Evolutionary conservation across 2,329 filamentous ascomycete genomes (phyloP), one percentile per base, ranked within the genome.

Genomic region (Aspergillus pseudoviridinutans): DNA sequence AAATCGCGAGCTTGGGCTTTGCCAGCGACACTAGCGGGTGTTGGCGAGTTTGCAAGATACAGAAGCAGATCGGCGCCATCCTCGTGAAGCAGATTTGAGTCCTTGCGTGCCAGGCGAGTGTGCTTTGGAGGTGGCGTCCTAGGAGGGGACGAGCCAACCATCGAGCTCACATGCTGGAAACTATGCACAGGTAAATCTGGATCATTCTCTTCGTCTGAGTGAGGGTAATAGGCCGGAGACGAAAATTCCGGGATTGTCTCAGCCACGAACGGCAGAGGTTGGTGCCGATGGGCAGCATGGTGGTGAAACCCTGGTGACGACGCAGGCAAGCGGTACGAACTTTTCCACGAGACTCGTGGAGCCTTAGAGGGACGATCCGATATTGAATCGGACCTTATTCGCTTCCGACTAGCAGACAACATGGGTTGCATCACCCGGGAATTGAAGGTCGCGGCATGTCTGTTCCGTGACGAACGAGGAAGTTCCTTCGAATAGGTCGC

Each of bases 41-140:
- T 96, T 0, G 94, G 94, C 6, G 93, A 97, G 53, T 91, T 91
- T 51, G 92, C 92, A 17, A 97, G 84, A 73, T 93, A 97, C 42
- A 93, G 80, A 25, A 94, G 79, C 41, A 93, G 77, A 71, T 91
- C 90, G 17, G 89, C 90, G 29, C 91, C 92, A 68, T 96, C 90
- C 68, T 94, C 87, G 58, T 87, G 88, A 25, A 83, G 81, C 50
- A 77, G 79, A 53, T 79, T 73, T 64, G 78, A 80, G 56, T 81
- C 81, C 62, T 64, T 64, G 77, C 82, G 72, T 71, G 80, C 57
- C 77, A 80, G 77, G 59, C 65, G 82, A 71, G 66, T 76, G 71
- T 66, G 83, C 79, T 71, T 84, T 28, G 88, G 80, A 17, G 84
- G 89, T n/a, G 91, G 91, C 51, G 91, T 95, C 58, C 87, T 86